These are phyloP conservation scores for Cladophialophora immunda DNA, from an alignment of 2,329 filamentous ascomycete genomes.

Conservation along the genomic window DNA sequence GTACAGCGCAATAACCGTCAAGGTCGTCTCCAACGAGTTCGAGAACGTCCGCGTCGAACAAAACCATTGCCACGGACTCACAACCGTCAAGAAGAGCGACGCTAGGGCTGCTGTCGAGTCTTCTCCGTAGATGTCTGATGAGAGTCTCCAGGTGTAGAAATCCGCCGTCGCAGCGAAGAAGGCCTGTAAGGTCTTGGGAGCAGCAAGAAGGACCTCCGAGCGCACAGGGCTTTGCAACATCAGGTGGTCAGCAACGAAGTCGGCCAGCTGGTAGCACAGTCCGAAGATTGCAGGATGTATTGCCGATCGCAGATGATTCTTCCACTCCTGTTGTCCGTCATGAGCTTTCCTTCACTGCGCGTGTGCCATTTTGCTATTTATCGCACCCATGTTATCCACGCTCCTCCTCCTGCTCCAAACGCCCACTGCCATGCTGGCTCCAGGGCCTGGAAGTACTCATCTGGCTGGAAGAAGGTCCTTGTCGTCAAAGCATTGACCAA, in stretches of 20 bases:
- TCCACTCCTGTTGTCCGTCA: slow-evolving; percentile 78
- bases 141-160: slow-evolving; percentile 87
- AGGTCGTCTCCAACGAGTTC: slow-evolving; percentile 89
- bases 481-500: slow-evolving; percentile 80
- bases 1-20: slow-evolving; percentile 81
- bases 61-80: slow-evolving; percentile 96
- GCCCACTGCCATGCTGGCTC: slow-evolving; percentile 93
- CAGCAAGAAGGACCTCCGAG: slow-evolving; percentile 73
- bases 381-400: slow-evolving; percentile 95
- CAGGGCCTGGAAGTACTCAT: slow-evolving; percentile 95
- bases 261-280: slow-evolving; percentile 71
- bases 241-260: slow-evolving; percentile 65
- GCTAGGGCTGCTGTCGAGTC: slow-evolving; percentile 71
- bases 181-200: slow-evolving; percentile 80
- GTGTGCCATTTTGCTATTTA: slow-evolving; percentile 16
- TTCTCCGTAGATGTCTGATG: slow-evolving; percentile 74
- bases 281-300: slow-evolving; percentile 91
- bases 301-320: slow-evolving; percentile 83
- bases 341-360: slow-evolving; percentile 19
- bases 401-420: slow-evolving; percentile 74
- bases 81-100: slow-evolving; percentile 74
- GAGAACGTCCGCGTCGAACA: slow-evolving; percentile 92
- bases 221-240: slow-evolving; percentile 63
- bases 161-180: slow-evolving; percentile 80
- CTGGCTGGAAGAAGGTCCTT: slow-evolving; percentile 94